Evolutionary conservation across 768 basidiomycete species (phyloP).

Genomic region (Tulasnella sp.): DNA sequence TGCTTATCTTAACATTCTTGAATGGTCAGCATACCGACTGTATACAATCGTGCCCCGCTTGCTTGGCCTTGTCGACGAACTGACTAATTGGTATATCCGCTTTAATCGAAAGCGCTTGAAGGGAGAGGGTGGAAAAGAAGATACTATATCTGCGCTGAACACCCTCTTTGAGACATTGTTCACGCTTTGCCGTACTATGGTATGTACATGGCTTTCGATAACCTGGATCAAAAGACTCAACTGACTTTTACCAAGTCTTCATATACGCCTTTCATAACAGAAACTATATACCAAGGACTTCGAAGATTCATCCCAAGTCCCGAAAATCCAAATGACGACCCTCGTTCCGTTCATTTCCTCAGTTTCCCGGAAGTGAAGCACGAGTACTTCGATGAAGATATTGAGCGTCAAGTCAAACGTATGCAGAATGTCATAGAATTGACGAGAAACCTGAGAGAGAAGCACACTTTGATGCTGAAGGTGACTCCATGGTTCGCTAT

Average conservation of each 20-base stretch:
- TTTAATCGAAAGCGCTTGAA: constrained; percentile 94
- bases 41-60: constrained; percentile 96
- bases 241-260: constrained; percentile 50
- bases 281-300: constrained; percentile 88
- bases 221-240: background rate
- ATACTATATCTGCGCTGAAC: constrained; percentile 78
- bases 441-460: constrained; percentile 76
- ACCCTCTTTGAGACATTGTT: constrained; percentile 92
- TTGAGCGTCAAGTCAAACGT: constrained; percentile 86
- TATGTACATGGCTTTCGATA: constrained; percentile 27
- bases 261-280: constrained; percentile 95
- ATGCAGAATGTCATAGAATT: constrained; percentile 95
- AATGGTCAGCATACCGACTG: constrained; percentile 56
- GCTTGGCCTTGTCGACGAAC: constrained; percentile 82
- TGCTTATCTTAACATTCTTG: background rate
- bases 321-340: constrained; percentile 48
- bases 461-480: constrained; percentile 77
- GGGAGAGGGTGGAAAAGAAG: constrained; percentile 83
- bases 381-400: constrained; percentile 86
- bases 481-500: constrained; percentile 31
- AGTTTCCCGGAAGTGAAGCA: constrained; percentile 86
- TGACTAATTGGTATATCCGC: constrained; percentile 99
- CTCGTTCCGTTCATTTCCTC: constrained; percentile 90
- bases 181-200: constrained; percentile 92
- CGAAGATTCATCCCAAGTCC: constrained; percentile 73